These are phyloP conservation scores for Penicillium verrucosum DNA, from an alignment of 2,329 filamentous ascomycete genomes.

Conservation along the genomic window DNA sequence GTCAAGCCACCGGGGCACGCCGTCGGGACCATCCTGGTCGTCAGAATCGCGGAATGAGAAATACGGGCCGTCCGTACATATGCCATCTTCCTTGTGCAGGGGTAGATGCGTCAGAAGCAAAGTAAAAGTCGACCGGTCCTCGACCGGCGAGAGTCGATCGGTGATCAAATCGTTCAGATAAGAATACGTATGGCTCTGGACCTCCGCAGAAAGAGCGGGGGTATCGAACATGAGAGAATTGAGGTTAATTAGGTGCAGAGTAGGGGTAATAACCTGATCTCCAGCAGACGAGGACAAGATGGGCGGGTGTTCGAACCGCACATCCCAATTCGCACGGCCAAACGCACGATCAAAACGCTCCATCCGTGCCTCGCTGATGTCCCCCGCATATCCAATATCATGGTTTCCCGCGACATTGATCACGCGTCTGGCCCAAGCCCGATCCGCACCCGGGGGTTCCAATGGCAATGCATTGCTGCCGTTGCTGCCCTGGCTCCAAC, in stretches of 20 bases:
- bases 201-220: conserved; percentile 62
- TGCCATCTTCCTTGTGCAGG: conserved; percentile 73
- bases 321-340: conserved; percentile 86
- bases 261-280: conserved; percentile 42
- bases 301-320: conserved; percentile 64
- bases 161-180: conserved; percentile 63
- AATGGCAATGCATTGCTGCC: conserved; percentile 20
- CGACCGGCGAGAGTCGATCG: conserved; percentile 57
- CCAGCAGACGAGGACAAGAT: conserved; percentile 21
- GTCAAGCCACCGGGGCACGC: conserved; percentile 35
- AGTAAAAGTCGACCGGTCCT: conserved; percentile 67
- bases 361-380: conserved; percentile 73
- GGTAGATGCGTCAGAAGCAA: conserved; percentile 90
- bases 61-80: conserved; percentile 80
- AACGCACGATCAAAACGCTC: conserved; percentile 79
- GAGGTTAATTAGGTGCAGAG: conserved; percentile 77
- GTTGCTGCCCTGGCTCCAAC: conserved; percentile 40
- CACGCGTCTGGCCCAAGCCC: conserved; percentile 68
- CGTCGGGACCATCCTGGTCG: conserved; percentile 56
- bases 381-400: conserved; percentile 93
- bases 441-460: conserved; percentile 37
- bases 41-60: conserved; percentile 74
- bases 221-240: conserved; percentile 94
- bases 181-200: conserved; percentile 73
- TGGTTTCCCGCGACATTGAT: conserved; percentile 95